Base-by-base conservation (phyloP, 371 early-diverging fungal genomes). In the Rhizopus delemar region DNA sequence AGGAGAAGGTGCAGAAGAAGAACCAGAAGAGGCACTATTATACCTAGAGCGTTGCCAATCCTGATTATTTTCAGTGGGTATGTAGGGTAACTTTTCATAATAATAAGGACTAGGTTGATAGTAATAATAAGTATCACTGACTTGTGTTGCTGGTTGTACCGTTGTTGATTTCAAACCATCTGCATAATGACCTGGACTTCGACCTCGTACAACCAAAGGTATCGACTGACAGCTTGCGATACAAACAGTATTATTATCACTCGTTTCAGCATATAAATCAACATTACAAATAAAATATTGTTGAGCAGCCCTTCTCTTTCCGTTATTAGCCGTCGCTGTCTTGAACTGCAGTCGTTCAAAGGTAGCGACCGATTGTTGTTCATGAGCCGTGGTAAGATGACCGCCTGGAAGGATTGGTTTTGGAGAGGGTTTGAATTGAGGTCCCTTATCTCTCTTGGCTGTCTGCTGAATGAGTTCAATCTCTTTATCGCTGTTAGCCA, bases 291-390 rank as follows among this genome's bases (percentile, higher is more conserved):
- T 80, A 68, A 92, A 92, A 71, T 92, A 94, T 70, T 95, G 96
- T 64, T 94, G 95, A 1, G 93, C 90, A 33, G 93, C 90, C 15
- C 82, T 77, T 56, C 93, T 84, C 66, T 90, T 90, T 41, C 92
- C 93, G 62, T 93, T 95, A 73, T 94, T 95, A 55, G 93, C 93
- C 0, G 96, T 96, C 13, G 96, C 93, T 0, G 90, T 86, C 71
- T 94, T 94, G 84, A 96, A 96, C 77, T 96, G 96, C 38, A 96
- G 75, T 8, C 96, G 88, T 66, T 96, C 95, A 75, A 92, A 96
- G 4, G 89, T 88, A 3, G 83, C 87, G 4, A 86, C 69, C 31
- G 65, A 76, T 34, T 78, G 83, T 16, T 70, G 63, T 0, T 72
- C 64, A 1, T 74, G 74, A 4, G 72, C 74, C 15, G 80, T 59